These are phyloP conservation scores for Pyrus betulifolia DNA, from an alignment of 306 rosid genomes.

Conservation along the genomic window DNA sequence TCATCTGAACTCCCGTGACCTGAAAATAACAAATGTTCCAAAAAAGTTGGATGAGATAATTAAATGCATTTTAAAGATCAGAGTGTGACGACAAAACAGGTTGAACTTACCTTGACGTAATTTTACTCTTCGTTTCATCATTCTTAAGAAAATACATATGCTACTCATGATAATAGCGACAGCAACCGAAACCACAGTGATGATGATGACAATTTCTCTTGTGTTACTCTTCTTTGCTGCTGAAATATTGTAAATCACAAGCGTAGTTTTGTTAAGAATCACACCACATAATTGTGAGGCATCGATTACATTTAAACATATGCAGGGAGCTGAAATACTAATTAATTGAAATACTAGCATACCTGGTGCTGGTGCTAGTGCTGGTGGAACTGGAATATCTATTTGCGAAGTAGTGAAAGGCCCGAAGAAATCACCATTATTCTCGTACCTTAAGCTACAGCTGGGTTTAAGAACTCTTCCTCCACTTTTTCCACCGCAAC, in stretches of 20 bases:
- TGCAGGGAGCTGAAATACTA: not conserved
- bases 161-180: not conserved
- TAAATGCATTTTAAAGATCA: not conserved
- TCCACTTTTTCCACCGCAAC: not conserved
- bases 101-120: not conserved
- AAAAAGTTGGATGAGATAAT: not conserved
- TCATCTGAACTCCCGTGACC: not conserved
- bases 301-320: not conserved
- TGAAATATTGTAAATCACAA: not conserved
- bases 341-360: not conserved
- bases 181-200: not conserved
- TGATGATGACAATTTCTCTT: not conserved
- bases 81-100: not conserved
- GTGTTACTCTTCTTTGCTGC: not conserved
- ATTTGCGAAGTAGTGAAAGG: not conserved
- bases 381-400: not conserved
- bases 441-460: constrained; percentile 29
- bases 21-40: not conserved
- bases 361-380: constrained; percentile 10
- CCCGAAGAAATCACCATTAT: not conserved
- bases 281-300: not conserved
- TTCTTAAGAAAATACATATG: not conserved
- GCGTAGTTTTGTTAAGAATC: not conserved
- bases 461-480: constrained; percentile 27
- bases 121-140: not conserved